phyloP scores from a whole-genome alignment of 1,284 basidiomycete genomes.

The Cutaneotrichosporon sp. region DNA sequence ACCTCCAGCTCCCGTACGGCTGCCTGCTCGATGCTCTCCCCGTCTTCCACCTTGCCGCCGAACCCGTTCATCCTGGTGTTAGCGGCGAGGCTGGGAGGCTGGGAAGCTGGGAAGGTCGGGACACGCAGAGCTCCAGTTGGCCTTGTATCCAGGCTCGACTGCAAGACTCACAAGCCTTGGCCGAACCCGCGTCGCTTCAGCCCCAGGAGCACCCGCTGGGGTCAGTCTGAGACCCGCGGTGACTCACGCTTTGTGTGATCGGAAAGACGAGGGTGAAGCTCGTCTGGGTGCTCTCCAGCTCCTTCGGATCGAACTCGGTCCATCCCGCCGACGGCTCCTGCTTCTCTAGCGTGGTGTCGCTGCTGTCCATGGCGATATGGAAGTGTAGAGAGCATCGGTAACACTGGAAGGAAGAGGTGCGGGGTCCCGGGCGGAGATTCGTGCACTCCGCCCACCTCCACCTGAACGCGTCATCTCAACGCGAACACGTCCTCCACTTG shows the following conservation, averaged over 20 bases:
- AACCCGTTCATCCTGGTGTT: slow-evolving; percentile 67
- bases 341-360: background rate
- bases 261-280: slow-evolving; percentile 11
- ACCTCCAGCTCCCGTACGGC: slow-evolving; percentile 63
- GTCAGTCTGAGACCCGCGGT: background rate
- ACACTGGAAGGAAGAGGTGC: no score
- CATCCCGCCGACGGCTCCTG: background rate
- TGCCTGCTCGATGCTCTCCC: slow-evolving; percentile 63
- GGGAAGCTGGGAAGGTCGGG: no score
- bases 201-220: slow-evolving; percentile 61
- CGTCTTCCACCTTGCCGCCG: slow-evolving; percentile 69
- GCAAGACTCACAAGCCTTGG: slow-evolving; percentile 57
- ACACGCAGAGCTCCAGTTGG: no score
- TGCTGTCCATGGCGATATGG: background rate
- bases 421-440: no score
- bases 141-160: background rate
- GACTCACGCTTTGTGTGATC: background rate
- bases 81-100: no score
- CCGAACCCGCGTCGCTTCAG: slow-evolving; percentile 73
- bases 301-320: background rate
- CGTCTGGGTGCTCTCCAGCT: background rate
- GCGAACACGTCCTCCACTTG: no score
- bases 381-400: no score
- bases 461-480: background rate
- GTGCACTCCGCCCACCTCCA: background rate